These are phyloP conservation scores for Chrysopogon serrulatus DNA, from an alignment of 176 grass and related monocot genomes.

Conservation along the genomic window DNA sequence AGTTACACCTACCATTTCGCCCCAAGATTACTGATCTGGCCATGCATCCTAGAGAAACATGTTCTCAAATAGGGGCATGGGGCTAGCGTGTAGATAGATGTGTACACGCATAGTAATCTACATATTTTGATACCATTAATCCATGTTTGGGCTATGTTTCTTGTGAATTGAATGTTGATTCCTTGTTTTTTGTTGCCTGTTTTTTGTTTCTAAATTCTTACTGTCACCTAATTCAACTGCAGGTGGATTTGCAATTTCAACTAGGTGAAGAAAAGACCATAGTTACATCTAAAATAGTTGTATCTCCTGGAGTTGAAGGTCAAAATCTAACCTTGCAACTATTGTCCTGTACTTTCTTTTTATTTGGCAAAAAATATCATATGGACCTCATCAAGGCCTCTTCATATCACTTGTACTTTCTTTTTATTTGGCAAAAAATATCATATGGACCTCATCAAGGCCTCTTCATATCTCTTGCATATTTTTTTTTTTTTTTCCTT, in stretches of 20 bases:
- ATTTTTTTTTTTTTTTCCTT: constrained; percentile 17
- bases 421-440: neutral
- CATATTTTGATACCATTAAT: neutral
- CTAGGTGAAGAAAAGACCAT: constrained; percentile 91
- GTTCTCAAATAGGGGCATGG: neutral
- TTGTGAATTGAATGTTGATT: neutral
- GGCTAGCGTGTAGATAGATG: neutral
- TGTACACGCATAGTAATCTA: neutral
- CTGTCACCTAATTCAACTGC: constrained; percentile 12
- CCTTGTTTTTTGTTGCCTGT: neutral
- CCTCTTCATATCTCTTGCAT: constrained; percentile 17
- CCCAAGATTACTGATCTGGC: neutral
- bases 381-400: neutral
- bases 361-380: neutral
- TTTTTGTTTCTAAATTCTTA: constrained; percentile 3
- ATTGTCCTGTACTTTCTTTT: neutral
- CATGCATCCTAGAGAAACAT: neutral
- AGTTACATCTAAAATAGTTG: constrained; percentile 83
- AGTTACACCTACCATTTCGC: neutral
- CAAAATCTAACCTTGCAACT: constrained; percentile 11
- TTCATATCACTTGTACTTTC: neutral
- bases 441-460: neutral
- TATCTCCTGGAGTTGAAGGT: constrained; percentile 79
- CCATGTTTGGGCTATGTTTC: neutral
- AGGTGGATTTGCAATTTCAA: constrained; percentile 90